Evolutionary conservation across 192 early-diverging fungal species (phyloP).

Genomic region (Coemansia sp.): DNA sequence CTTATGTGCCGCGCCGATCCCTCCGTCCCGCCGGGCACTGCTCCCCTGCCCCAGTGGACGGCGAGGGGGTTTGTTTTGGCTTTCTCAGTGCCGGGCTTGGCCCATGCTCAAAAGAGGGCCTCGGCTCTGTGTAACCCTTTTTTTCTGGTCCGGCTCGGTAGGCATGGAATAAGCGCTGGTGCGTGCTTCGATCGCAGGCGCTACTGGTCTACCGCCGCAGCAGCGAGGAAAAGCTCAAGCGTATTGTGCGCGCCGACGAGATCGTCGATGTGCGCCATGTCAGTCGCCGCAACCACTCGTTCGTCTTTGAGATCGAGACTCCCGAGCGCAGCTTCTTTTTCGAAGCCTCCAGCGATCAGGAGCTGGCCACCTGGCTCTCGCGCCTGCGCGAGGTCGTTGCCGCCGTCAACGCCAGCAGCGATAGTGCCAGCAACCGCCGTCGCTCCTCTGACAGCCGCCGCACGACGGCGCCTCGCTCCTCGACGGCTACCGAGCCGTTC

Average conservation of each 20-base stretch:
- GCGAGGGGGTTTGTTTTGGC: no score
- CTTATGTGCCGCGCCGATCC: neutral
- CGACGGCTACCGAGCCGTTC: slow-evolving; percentile 9
- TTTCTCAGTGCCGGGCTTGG: no score
- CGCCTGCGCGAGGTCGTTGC: slow-evolving; percentile 22
- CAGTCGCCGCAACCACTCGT: slow-evolving; percentile 38
- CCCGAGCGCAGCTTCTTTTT: slow-evolving; percentile 36
- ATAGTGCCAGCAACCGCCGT: slow-evolving; percentile 7
- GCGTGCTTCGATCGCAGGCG: slow-evolving; percentile 42
- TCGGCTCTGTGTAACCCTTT: no score
- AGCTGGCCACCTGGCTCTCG: slow-evolving; percentile 28
- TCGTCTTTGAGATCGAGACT: slow-evolving; percentile 35
- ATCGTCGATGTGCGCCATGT: slow-evolving; percentile 24
- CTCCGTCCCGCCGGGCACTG: no score
- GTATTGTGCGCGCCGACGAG: slow-evolving; percentile 43
- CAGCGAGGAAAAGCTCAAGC: slow-evolving; percentile 43
- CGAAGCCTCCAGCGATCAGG: slow-evolving; percentile 45
- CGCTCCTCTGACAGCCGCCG: slow-evolving; percentile 19
- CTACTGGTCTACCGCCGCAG: slow-evolving; percentile 38
- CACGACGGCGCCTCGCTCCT: neutral
- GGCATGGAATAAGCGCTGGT: slow-evolving; percentile 49
- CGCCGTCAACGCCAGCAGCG: slow-evolving; percentile 7
- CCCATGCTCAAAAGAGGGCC: no score
- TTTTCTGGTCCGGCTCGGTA: no score
- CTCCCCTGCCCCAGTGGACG: no score